These are phyloP conservation scores for Teratosphaeria nubilosa DNA, from an alignment of 2,329 filamentous ascomycete species.

Conservation along the genomic window DNA sequence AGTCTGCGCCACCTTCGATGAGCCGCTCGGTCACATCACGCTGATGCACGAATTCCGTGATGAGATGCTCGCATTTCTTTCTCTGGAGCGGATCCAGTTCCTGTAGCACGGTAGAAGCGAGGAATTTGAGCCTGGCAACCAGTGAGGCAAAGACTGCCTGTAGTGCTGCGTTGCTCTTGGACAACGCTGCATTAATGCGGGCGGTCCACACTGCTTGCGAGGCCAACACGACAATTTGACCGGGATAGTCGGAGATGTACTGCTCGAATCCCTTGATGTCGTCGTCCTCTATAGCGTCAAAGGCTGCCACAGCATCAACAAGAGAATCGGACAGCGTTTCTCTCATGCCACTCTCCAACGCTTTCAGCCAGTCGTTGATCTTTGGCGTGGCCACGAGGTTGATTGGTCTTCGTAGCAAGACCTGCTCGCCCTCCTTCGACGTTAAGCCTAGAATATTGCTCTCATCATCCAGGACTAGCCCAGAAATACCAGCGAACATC, in stretches of 20 bases:
- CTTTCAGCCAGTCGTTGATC: conserved; percentile 98
- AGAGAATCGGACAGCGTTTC: conserved; percentile 82
- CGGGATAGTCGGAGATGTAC: conserved; percentile 80
- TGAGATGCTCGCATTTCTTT: conserved; percentile 97
- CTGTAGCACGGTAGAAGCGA: conserved; percentile 80
- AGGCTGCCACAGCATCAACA: conserved; percentile 74
- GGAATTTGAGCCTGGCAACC: conserved; percentile 71
- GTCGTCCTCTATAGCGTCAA: conserved; percentile 59
- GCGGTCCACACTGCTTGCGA: conserved; percentile 92
- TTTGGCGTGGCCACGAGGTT: conserved; percentile 86
- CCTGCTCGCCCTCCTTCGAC: conserved; percentile 88
- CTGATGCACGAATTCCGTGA: conserved; percentile 98
- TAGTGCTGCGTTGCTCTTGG: conserved; percentile 59
- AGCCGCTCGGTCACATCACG: conserved; percentile 87
- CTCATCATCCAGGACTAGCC: conserved; percentile 84
- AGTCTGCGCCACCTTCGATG: conserved; percentile 61
- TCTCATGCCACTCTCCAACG: conserved; percentile 90
- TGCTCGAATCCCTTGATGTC: conserved; percentile 59
- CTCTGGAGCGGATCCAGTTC: conserved; percentile 78
- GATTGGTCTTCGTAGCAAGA: conserved; percentile 80
- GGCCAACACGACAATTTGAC: conserved; percentile 89
- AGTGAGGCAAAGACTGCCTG: conserved; percentile 67
- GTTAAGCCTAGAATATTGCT: conserved; percentile 82
- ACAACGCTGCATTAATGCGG: conserved; percentile 67
- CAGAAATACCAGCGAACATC: conserved; percentile 96